Evolutionary conservation across 2,329 filamentous ascomycete genomes (phyloP).

Genomic region (Neopestalotiopsis clavispora): DNA sequence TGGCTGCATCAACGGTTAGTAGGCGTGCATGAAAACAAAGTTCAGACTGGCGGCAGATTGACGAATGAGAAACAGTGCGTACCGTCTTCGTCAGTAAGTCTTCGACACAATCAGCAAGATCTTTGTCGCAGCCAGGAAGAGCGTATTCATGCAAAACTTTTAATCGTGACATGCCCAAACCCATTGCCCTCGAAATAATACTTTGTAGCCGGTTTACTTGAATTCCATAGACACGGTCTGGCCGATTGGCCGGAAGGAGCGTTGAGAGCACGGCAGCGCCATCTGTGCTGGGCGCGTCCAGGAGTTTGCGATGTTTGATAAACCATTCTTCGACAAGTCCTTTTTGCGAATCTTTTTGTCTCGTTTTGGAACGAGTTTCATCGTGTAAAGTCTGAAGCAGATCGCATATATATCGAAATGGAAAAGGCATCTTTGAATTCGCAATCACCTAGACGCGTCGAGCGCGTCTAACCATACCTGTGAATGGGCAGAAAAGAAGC

Average conservation of each 20-base stretch:
- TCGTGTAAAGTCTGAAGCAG: constrained; percentile 72
- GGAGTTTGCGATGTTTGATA: constrained; percentile 57
- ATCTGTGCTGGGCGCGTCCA: constrained; percentile 63
- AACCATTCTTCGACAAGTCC: constrained; percentile 71
- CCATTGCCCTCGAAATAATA: constrained; percentile 70
- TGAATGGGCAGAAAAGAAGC: constrained; percentile 7
- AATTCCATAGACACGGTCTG: constrained; percentile 78
- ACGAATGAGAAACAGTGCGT: constrained; percentile 27
- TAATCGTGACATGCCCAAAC: constrained; percentile 65
- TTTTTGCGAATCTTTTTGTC: constrained; percentile 34
- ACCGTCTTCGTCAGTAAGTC: constrained; percentile 66
- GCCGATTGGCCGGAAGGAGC: constrained; percentile 75
- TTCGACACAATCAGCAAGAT: constrained; percentile 76
- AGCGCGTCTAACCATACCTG: background rate
- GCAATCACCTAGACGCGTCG: background rate
- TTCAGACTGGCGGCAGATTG: background rate
- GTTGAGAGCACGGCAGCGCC: constrained; percentile 73
- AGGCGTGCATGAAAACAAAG: constrained; percentile 16
- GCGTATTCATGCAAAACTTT: constrained; percentile 68
- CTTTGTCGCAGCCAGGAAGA: constrained; percentile 59
- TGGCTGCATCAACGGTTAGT: constrained; percentile 44
- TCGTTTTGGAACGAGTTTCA: constrained; percentile 37
- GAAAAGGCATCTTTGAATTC: constrained; percentile 52
- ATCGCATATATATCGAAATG: constrained; percentile 74
- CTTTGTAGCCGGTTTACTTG: constrained; percentile 65